Percentiles rank a stretch among this genome's conserved stretches.
Evolutionary conservation across 495 filamentous ascomycete species (phyloP).

Genomic region (Astrocystis sublimbata): DNA sequence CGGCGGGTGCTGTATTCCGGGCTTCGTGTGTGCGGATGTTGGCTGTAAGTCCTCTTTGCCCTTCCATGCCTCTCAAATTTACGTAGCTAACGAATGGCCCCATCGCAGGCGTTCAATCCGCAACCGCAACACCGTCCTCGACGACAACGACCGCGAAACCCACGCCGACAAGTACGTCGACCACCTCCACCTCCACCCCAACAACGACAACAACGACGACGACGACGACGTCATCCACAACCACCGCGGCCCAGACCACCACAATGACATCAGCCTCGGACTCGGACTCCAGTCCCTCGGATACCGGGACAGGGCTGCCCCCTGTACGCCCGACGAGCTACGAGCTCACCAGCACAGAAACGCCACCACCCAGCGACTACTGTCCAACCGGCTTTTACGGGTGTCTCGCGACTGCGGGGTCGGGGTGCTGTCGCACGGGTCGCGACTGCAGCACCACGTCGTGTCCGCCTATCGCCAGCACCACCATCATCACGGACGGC

Average conservation of each 20-base stretch:
- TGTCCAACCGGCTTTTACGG: slow-evolving; percentile 62
- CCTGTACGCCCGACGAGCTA: slow-evolving; percentile 43
- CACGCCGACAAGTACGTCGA: slow-evolving; percentile 24
- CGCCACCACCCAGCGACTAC: too few species aligned
- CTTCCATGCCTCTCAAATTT: background rate
- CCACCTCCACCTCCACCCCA: slow-evolving; percentile 26
- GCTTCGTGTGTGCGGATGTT: slow-evolving; percentile 72
- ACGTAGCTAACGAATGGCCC: background rate
- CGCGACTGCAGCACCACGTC: slow-evolving; percentile 67
- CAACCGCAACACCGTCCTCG: slow-evolving; percentile 49
- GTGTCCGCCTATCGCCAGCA: slow-evolving; percentile 56
- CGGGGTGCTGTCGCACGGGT: slow-evolving; percentile 71
- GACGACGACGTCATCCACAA: slow-evolving; percentile 27
- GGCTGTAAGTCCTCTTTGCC: slow-evolving; percentile 65
- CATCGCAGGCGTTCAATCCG: slow-evolving; percentile 32
- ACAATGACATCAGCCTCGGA: slow-evolving; percentile 30
- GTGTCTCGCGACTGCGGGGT: slow-evolving; percentile 51
- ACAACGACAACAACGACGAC: slow-evolving; percentile 45
- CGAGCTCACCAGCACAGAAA: slow-evolving; percentile 22
- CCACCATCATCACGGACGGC: slow-evolving; percentile 65
- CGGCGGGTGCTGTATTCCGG: slow-evolving; percentile 85
- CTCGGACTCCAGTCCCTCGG: slow-evolving; percentile 41
- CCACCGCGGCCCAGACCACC: slow-evolving; percentile 32
- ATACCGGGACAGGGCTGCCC: slow-evolving; percentile 31
- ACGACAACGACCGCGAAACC: slow-evolving; percentile 43